Evolutionary conservation across 352 stramenopile genomes (phyloP), one percentile per base, ranked within the genome.

Genomic region (Pythium scleroteichum): DNA sequence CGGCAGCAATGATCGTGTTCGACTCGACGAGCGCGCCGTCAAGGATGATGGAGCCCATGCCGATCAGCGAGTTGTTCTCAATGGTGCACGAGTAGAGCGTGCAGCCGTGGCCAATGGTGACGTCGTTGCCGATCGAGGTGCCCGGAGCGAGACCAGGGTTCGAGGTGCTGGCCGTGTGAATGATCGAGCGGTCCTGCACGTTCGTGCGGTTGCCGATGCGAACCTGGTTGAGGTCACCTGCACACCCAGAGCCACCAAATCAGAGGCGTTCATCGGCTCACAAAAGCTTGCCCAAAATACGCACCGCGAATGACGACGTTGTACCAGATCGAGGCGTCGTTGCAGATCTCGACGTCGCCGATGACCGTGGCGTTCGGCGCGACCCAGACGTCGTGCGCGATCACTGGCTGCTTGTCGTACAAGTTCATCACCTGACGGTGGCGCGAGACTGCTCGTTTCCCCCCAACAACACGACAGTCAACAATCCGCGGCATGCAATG

Each of bases 71-170:
- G 75, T 98, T 94, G 86, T 99, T 88, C 62, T 97, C 90, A 46
- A 99, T 86, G n/a, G 86, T 98, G 71, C 94, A 98, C 64, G 92
- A 98, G 82, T 98, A 97, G 52, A 99, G 94, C 59, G 95, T 96
- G 64, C 91, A 97, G 64, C 90, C 85, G 72, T 99, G 95, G 64
- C 87, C 94, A 44, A 99, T 92, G 19, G 94, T 98, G 27, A 98
- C 95, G 66, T 98, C 94, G 65, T 98, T 97, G 59, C 96, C 95
- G 69, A 99, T 98, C 57, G 89, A 94, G 27, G 88, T 83, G 45
- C 89, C 90, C 23, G 93, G 85, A 23, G 88, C 78, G 33, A 95
- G 68, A 22, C 87, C 85, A 9, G 85, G 81, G 29, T 66, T 85
- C 35, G 76, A 85, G 24, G 83, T 90, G 65, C 82, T 94, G 54